Conservation (phyloP, 495 filamentous ascomycete species). For the Hypoxylon cercidicola region DNA sequence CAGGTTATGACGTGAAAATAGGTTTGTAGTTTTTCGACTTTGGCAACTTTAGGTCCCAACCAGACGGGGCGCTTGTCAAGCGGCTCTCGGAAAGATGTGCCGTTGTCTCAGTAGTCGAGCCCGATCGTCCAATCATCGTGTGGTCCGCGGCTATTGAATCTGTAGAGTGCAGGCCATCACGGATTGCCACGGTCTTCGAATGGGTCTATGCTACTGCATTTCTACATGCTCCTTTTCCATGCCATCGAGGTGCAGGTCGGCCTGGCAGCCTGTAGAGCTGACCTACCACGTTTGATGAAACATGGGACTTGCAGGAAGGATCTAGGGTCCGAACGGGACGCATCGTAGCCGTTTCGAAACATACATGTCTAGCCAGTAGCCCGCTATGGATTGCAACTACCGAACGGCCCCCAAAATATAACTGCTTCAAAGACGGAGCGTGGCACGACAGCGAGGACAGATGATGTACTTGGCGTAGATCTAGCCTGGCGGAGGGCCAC, state of each 20-base stretch:
- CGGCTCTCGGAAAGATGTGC: slow-evolving; percentile 37
- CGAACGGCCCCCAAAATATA: slow-evolving; percentile 1
- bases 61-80: slow-evolving; percentile 33
- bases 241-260: slow-evolving; percentile 14
- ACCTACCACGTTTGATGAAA: slow-evolving; percentile 28
- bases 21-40: slow-evolving; percentile 2
- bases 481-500: neutral
- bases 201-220: slow-evolving; percentile 27
- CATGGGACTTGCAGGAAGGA: slow-evolving; percentile 31
- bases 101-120: slow-evolving; percentile 35
- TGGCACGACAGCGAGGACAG: slow-evolving; percentile 5
- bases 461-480: neutral
- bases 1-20: slow-evolving; percentile 7
- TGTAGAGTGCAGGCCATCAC: slow-evolving; percentile 8
- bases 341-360: neutral
- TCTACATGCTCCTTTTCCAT: slow-evolving; percentile 4
- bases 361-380: neutral
- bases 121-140: slow-evolving; percentile 34
- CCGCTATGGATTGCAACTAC: neutral
- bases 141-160: slow-evolving; percentile 30
- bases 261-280: slow-evolving; percentile 4
- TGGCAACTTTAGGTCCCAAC: slow-evolving; percentile 2
- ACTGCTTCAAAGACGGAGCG: neutral
- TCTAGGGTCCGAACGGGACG: slow-evolving; percentile 13
- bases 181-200: slow-evolving; percentile 8